phyloP scores from a whole-genome alignment of 352 stramenopile species.

The Phytophthora meadii region DNA sequence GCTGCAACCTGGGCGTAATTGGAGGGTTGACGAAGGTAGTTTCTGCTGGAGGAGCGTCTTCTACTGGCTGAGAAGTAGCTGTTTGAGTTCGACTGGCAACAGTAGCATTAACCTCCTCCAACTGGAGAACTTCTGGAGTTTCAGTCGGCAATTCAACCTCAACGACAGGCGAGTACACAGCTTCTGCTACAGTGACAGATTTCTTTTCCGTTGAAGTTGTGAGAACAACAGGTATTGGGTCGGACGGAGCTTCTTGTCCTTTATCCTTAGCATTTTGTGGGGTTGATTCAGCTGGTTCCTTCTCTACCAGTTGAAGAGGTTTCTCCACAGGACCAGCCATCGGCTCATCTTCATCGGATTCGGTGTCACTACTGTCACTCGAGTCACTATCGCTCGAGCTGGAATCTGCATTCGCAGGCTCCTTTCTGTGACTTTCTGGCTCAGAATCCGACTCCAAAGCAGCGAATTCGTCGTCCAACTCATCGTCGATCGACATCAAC shows the following conservation, averaged over 20 bases:
- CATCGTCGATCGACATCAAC: slow-evolving; percentile 42
- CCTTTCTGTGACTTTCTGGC: slow-evolving; percentile 7
- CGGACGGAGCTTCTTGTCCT: neutral
- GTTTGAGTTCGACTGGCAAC: neutral
- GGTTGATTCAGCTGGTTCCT: neutral
- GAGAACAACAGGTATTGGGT: slow-evolving; percentile 16
- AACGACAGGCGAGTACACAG: slow-evolving; percentile 9
- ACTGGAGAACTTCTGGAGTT: slow-evolving; percentile 3
- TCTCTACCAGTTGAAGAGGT: neutral
- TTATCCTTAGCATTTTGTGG: neutral
- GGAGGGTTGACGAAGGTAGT: neutral
- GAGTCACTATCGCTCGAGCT: slow-evolving; percentile 24
- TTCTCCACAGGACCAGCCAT: slow-evolving; percentile 5
- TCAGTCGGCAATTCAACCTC: neutral
- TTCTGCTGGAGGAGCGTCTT: neutral
- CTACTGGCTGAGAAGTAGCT: neutral
- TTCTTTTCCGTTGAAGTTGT: slow-evolving; percentile 18
- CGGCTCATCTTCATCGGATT: slow-evolving; percentile 21
- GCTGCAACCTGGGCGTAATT: neutral
- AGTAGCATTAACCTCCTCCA: slow-evolving; percentile 1
- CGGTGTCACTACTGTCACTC: slow-evolving; percentile 39
- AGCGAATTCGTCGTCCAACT: slow-evolving; percentile 49
- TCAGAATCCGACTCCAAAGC: slow-evolving; percentile 39
- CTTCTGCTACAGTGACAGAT: slow-evolving; percentile 6
- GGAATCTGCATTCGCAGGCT: slow-evolving; percentile 7